Conservation (phyloP, 73 alveolate genomes). For the Tetrahymena thermophila region DNA sequence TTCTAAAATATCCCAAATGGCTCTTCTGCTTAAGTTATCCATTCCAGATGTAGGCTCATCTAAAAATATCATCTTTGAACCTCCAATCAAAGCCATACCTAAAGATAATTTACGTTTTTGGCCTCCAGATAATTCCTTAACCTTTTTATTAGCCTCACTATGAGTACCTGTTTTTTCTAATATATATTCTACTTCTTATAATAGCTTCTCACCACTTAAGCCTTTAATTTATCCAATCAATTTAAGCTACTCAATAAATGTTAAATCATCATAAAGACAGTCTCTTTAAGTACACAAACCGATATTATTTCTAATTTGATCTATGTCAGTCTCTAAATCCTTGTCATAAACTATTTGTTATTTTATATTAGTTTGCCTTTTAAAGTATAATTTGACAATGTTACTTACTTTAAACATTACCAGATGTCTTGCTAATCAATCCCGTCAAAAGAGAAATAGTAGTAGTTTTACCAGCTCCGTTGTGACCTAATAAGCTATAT, state of each 20-base stretch:
- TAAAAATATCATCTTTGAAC: conserved; percentile 72
- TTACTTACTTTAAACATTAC: not conserved
- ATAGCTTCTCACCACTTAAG: conserved; percentile 47
- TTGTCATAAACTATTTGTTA: conserved; percentile 39
- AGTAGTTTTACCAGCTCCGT: conserved; percentile 41
- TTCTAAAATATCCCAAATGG: conserved; percentile 87
- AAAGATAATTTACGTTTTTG: conserved; percentile 83
- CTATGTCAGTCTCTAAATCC: conserved; percentile 67
- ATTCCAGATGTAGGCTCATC: conserved; percentile 96
- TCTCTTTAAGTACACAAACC: conserved; percentile 97
- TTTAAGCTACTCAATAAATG: conserved; percentile 84
- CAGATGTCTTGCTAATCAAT: conserved; percentile 15
- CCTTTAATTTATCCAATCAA: conserved; percentile 93
- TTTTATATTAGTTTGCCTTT: not conserved
- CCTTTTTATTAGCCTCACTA: conserved; percentile 55
- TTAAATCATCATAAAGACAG: conserved; percentile 84
- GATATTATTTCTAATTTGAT: conserved; percentile 72
- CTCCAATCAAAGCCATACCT: conserved; percentile 86
- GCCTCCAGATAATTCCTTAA: conserved; percentile 85
- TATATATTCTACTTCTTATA: conserved; percentile 54
- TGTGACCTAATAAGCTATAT: conserved; percentile 25
- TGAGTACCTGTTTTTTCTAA: conserved; percentile 75
- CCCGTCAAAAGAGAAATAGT: conserved; percentile 27
- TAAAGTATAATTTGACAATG: not conserved
- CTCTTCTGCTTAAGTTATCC: conserved; percentile 89